These are phyloP conservation scores for Fragosphaeria purpurea DNA, from an alignment of 2,329 filamentous ascomycete species.

Conservation along the genomic window DNA sequence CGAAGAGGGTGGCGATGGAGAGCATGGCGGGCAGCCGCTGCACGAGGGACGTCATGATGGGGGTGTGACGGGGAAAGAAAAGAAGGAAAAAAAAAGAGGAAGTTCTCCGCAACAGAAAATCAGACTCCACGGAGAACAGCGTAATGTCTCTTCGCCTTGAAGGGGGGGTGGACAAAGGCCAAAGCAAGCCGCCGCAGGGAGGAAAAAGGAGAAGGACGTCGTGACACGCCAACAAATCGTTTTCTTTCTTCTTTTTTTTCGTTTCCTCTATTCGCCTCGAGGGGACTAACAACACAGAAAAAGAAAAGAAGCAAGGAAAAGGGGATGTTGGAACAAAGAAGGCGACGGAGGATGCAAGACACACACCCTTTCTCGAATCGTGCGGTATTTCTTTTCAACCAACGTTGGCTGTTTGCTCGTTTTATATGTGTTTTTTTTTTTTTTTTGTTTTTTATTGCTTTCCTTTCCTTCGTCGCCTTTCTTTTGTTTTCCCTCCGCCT, in stretches of 20 bases:
- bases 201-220: neutral
- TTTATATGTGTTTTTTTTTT: neutral
- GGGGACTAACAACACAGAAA: neutral
- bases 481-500: slow-evolving; percentile 2
- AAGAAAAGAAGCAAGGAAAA: neutral
- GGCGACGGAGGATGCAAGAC: neutral
- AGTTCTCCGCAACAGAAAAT: neutral
- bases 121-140: neutral
- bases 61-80: neutral
- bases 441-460: neutral
- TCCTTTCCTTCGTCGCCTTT: neutral
- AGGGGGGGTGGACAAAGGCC: neutral
- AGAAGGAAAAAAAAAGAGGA: neutral
- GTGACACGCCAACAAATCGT: too few species aligned
- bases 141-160: too few species aligned
- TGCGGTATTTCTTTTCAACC: too few species aligned
- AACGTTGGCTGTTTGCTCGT: too few species aligned
- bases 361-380: too few species aligned
- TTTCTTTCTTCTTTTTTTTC: too few species aligned
- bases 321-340: too few species aligned
- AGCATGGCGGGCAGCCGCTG: slow-evolving; percentile 10
- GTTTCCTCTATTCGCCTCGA: too few species aligned
- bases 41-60: neutral
- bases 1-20: slow-evolving; percentile 13
- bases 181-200: neutral